phyloP scores from a whole-genome alignment of 2,329 filamentous ascomycete genomes.

The Colletotrichum cuscutae region DNA sequence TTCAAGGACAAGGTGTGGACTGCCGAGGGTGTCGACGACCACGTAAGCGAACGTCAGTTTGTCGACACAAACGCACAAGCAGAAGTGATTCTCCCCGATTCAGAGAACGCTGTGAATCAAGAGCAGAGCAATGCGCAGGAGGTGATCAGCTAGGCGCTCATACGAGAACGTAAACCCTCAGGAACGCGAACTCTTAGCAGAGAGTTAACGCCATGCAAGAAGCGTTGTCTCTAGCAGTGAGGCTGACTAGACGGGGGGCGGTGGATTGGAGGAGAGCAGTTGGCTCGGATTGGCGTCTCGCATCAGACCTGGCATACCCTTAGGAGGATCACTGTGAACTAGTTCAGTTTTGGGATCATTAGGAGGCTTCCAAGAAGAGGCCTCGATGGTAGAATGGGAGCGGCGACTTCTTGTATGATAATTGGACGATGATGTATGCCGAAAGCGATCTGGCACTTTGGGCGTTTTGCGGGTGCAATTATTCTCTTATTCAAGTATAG shows the following conservation, averaged over 20 bases:
- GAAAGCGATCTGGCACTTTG: constrained; percentile 28
- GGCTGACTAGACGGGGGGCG: background rate
- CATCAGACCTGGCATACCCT: constrained; percentile 4
- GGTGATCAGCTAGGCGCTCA: constrained; percentile 43
- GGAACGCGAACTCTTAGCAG: background rate
- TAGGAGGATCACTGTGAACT: constrained; percentile 1
- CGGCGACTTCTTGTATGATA: constrained; percentile 35
- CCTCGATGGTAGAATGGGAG: constrained; percentile 7
- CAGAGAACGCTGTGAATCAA: constrained; percentile 48
- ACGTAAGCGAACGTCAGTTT: constrained; percentile 91
- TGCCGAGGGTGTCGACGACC: constrained; percentile 66
- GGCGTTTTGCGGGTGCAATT: constrained; percentile 33
- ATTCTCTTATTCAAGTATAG: constrained; percentile 29
- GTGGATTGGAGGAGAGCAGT: background rate
- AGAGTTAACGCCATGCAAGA: background rate
- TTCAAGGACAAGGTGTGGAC: constrained; percentile 95
- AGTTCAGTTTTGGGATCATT: background rate
- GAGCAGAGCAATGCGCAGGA: constrained; percentile 52
- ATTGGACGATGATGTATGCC: constrained; percentile 32
- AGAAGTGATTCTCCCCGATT: constrained; percentile 77
- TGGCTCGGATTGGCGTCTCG: background rate
- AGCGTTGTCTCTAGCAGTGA: constrained; percentile 8
- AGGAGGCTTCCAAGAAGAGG: constrained; percentile 5
- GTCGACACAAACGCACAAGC: constrained; percentile 75
- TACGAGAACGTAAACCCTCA: background rate